phyloP scores from a whole-genome alignment of 2,329 filamentous ascomycete species.

The Albifimbria verrucaria region DNA sequence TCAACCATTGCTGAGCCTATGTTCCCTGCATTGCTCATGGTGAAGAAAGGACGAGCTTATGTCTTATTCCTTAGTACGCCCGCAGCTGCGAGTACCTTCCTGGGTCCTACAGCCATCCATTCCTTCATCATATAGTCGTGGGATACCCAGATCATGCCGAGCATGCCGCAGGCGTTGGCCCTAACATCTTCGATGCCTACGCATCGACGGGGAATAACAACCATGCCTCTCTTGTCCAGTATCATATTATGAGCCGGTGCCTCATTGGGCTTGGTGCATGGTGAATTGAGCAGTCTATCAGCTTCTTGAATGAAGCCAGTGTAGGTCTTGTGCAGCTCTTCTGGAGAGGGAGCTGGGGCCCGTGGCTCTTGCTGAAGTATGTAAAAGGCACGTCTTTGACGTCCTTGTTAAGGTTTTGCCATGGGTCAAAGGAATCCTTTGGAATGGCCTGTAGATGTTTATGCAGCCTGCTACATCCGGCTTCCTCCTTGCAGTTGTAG shows the following conservation, averaged over 20 bases:
- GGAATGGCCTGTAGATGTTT: constrained; percentile 47
- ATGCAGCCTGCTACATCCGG: constrained; percentile 43
- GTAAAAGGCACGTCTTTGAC: constrained; percentile 28
- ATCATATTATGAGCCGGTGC: constrained; percentile 39
- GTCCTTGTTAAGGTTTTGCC: constrained; percentile 17
- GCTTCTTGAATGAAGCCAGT: constrained; percentile 15
- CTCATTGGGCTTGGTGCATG: constrained; percentile 3
- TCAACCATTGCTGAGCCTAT: too few relatives aligned
- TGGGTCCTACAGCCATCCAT: constrained; percentile 9
- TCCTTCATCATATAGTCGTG: constrained; percentile 2
- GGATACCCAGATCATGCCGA: constrained; percentile 33
- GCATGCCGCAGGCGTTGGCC: constrained; percentile 44
- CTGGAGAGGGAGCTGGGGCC: constrained; percentile 15
- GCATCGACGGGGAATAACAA: constrained; percentile 42
- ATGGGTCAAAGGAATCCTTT: constrained; percentile 20
- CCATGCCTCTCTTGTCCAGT: constrained; percentile 38
- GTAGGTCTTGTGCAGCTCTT: constrained; percentile 20
- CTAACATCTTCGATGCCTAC: constrained; percentile 29
- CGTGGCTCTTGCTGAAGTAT: constrained; percentile 29
- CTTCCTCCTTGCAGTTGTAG: constrained; percentile 42
- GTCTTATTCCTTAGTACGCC: constrained; percentile 6
- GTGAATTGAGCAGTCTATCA: neutral
- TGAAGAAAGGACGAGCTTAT: too few relatives aligned
- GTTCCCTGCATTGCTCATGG: too few relatives aligned
- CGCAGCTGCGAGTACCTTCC: constrained; percentile 6